phyloP scores from a whole-genome alignment of 257 asterid species.

The Ilex asprella region DNA sequence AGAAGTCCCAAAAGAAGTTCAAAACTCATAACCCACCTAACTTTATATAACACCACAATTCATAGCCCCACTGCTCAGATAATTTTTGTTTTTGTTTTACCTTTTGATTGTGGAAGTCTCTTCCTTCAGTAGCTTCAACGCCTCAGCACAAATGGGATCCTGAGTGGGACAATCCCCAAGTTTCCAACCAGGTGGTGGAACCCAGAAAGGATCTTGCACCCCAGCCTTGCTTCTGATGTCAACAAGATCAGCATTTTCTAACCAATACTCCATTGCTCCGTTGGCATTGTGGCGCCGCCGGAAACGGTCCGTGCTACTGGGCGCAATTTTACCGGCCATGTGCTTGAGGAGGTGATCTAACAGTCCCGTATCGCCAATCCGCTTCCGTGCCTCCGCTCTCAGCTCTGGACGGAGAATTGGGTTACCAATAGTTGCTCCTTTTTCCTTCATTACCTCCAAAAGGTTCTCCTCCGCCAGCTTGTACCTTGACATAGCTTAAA shows the following conservation, averaged over 20 bases:
- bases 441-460: constrained; percentile 71
- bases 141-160: constrained; percentile 75
- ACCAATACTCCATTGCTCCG: constrained; percentile 98
- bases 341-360: constrained; percentile 92
- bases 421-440: constrained; percentile 53
- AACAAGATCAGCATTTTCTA: constrained; percentile 82
- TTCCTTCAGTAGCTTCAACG: constrained; percentile 53
- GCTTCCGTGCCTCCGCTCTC: constrained; percentile 88
- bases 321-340: constrained; percentile 91
- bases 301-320: constrained; percentile 62
- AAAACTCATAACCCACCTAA: background rate
- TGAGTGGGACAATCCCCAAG: constrained; percentile 90
- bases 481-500: constrained; percentile 44
- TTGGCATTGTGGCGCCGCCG: constrained; percentile 88
- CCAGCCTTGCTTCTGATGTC: constrained; percentile 73
- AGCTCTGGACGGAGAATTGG: constrained; percentile 80
- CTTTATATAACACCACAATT: background rate
- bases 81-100: constrained; percentile 19
- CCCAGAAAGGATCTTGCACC: constrained; percentile 82
- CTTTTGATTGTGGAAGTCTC: constrained; percentile 52
- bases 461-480: constrained; percentile 69
- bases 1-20: background rate
- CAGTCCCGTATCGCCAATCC: constrained; percentile 86
- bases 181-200: constrained; percentile 95
- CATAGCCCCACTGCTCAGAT: background rate